Evolutionary conservation across 768 basidiomycete species (phyloP), one percentile per base, ranked within the genome.

Genomic region (Termitomyces sp.): DNA sequence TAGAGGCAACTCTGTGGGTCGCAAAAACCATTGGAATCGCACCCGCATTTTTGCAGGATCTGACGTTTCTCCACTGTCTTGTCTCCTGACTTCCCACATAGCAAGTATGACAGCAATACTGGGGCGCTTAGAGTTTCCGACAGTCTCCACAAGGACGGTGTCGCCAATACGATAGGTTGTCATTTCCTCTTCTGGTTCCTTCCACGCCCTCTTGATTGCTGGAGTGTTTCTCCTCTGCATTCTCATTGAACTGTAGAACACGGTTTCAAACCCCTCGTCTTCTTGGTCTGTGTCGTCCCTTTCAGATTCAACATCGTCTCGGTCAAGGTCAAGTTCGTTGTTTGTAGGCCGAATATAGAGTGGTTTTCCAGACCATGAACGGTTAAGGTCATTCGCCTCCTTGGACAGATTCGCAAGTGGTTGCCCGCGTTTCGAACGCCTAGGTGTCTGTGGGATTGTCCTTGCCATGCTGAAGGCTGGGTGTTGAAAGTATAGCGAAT

Each of bases 1-100:
- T 23, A 70, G 69, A 7, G 88, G 78, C 55, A 91, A 70, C 64
- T 91, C 83, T 0, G 71, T 68, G 1, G 88, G 88, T 31, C 83
- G 71, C 57, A 88, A 69, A 62, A 91, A 92, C 89, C 89, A 92
- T 60, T 90, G 89, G 22, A 91, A 69, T 25, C 80, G 76, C 22
- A 88, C 68, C 52, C 80, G 75, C 74, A 85, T 82, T 46, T 71
- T 76, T 35, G 67, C 60, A 2, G 62, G 63, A 32, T 70, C 66
- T n/a, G 64, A 64, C 0, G 64, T 64, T 7, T 69, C 70, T 2
- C 35, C 20, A 20, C 27, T 20, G 22, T 53, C 70, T 50, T 66
- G 65, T 44, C 53, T 59, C 62, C 68, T 60, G 2, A 73, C 70
- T 52, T 87, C 80, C 86, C 88, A 91, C 75, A 92, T 81, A 0